Evolutionary conservation across 306 rosid genomes (phyloP), one percentile per base, ranked within the genome.

Genomic region (Cucurbita pepo): DNA sequence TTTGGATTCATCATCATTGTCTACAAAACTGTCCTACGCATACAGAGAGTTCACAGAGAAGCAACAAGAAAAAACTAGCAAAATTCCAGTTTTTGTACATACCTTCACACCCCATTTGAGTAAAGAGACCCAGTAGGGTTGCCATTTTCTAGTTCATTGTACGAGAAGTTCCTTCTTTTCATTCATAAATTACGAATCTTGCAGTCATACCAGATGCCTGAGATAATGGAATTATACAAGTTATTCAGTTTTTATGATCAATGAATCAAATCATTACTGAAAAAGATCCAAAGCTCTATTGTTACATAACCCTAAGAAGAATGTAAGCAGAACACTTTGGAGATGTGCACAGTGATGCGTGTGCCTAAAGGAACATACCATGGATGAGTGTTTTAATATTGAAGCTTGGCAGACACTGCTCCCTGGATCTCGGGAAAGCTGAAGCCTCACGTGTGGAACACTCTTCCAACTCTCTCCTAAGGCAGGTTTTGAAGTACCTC

Each of bases 401-500:
- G 88, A 87, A 60, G 86, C 76, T 21, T 52, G 81, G 73, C 83
- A 79, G 55, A 62, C 45, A 21, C 77, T 74, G 81, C 82, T 77
- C 76, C 86, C 87, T 51, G 69, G 83, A 22, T 88, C 89, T 72
- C 80, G 83, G 59, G 90, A 84, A 76, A 90, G 90, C 57, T 81
- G 74, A 79, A 90, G 86, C 69, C 97, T 83, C 50, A 86, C 85
- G 74, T 88, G 96, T 69, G 97, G 90, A 38, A 93, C 80, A 74
- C 88, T 87, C 84, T 93, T 93, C 98, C 98, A 93, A 76, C 88
- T 88, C 86, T 93, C 91, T 76, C 98, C 96, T 34, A 93, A 93
- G 81, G 98, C 96, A 21, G 98, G 93, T 81, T 93, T 93, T 54
- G 91, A 77, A 70, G 76, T 56, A 75, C 98, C 93, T 30, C 85